These are phyloP conservation scores for Colletotrichum tofieldiae DNA, from an alignment of 2,329 filamentous ascomycete genomes.

Conservation along the genomic window DNA sequence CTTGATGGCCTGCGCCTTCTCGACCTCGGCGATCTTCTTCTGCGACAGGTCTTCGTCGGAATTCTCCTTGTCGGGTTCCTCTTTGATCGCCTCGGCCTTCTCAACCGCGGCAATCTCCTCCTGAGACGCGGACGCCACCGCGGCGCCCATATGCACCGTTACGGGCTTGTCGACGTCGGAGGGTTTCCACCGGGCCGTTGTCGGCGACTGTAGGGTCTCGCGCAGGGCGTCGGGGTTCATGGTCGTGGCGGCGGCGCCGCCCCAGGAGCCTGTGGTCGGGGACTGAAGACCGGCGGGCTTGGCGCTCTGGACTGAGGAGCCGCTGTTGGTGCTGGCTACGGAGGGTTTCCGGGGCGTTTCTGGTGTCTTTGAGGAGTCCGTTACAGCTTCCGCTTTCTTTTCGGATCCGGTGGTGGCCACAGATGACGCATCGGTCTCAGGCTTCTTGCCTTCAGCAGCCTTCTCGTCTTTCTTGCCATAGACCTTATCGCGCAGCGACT, in stretches of 20 bases:
- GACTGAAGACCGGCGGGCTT: constrained; percentile 59
- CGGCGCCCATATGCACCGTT: constrained; percentile 53
- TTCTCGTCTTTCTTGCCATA: constrained; percentile 60
- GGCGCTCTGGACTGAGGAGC: constrained; percentile 22
- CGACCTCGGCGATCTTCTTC: constrained; percentile 49
- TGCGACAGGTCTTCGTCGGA: constrained; percentile 46
- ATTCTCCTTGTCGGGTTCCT: constrained; percentile 50
- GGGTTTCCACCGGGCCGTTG: constrained; percentile 59
- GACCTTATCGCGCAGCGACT: constrained; percentile 69
- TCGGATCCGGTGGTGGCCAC: constrained; percentile 28
- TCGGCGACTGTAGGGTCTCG: constrained; percentile 60
- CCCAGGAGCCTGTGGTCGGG: constrained; percentile 62
- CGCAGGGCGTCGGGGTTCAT: constrained; percentile 46
- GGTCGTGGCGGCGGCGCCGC: constrained; percentile 46
- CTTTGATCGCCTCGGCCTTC: constrained; percentile 57
- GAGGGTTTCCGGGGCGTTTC: constrained; percentile 38
- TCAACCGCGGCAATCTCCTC: constrained; percentile 59
- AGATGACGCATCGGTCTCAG: constrained; percentile 25
- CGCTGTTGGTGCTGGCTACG: constrained; percentile 16
- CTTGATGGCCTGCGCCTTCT: constrained; percentile 47
- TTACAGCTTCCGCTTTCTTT: constrained; percentile 22
- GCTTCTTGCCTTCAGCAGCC: constrained; percentile 43
- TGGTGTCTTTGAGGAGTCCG: constrained; percentile 10
- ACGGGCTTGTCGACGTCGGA: constrained; percentile 44
- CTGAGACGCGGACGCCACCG: constrained; percentile 51